Evolutionary conservation across 257 asterid genomes (phyloP).

Genomic region (Datura wrightii): DNA sequence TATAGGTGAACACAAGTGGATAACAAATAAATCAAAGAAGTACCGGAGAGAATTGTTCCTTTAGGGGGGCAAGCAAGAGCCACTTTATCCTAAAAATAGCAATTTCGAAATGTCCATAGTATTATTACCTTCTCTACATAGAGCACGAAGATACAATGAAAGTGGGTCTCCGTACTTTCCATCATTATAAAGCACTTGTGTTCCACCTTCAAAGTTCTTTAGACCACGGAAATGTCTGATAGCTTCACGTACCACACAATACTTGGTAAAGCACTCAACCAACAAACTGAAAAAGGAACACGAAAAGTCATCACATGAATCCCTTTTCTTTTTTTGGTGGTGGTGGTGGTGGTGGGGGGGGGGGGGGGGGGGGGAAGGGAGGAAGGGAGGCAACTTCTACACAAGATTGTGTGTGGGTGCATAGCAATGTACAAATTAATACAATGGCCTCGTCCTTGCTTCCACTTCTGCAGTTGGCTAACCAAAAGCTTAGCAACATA

Average conservation of each 20-base stretch:
- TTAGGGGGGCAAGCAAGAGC: background rate
- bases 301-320: background rate
- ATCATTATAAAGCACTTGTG: slow-evolving; percentile 62
- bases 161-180: slow-evolving; percentile 97
- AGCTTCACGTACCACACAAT: slow-evolving; percentile 91
- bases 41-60: slow-evolving; percentile 6
- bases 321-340: background rate
- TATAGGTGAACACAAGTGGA: background rate
- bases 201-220: slow-evolving; percentile 80
- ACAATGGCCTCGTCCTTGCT: slow-evolving; percentile 28
- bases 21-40: slow-evolving; percentile 8
- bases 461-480: slow-evolving; percentile 22
- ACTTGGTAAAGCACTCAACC: slow-evolving; percentile 98
- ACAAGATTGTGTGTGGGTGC: background rate
- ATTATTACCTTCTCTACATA: slow-evolving; percentile 88
- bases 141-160: slow-evolving; percentile 90
- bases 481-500: slow-evolving; percentile 28
- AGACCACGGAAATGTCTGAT: slow-evolving; percentile 96
- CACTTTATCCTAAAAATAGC: slow-evolving; percentile 17
- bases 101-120: background rate
- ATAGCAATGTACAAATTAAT: slow-evolving; percentile 4
- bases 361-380: background rate
- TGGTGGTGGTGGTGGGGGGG: background rate
- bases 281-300: slow-evolving; percentile 63
- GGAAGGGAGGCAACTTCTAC: background rate